Base-by-base conservation (phyloP, 345 rosid species). In the Brassica nigra region DNA sequence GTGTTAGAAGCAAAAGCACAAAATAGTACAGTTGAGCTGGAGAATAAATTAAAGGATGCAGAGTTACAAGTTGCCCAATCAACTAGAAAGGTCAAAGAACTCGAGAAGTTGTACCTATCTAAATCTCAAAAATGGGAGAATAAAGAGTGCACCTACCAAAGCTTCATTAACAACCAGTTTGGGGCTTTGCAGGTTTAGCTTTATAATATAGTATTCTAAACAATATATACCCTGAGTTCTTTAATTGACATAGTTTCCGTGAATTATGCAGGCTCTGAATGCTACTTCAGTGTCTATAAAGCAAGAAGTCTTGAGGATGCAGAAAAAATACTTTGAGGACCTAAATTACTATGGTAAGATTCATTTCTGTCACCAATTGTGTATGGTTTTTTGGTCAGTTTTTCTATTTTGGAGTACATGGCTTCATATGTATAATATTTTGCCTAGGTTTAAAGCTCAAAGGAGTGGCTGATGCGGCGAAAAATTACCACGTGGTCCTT, bases 391-490 rank as follows among this genome's bases (percentile, higher is more conserved):
- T 73, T 84, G 36, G 10, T 73, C 33, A 70, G 34, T 76, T 68
- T 49, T 64, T 82, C 65, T 23, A 54, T 68, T 73, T n/a, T 65
- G 23, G 73, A 62, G 66, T 68, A 23, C 61, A 10, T 39, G 18
- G 27, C 39, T 71, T 82, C 62, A 73, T 20, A 47, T 23, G 67
- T 65, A n/a, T 52, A n/a, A 33, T 23, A 12, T 15, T 23, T 69
- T 73, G 72, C 20, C 47, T 70, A 95, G 99, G 96, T 66, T 68
- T 81, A 73, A 93, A 88, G 86, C 92, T 95, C 78, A 90, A 86
- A 86, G 92, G 90, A 79, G 81, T 95, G 67, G 87, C 81, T 63
- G 91, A 93, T 80, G 97, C 97, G 79, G 95, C 99, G 1, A 88
- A 87, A 81, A 91, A 87, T 80, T 95, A 95, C 76, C 97, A 90